Percentiles rank a stretch among this genome's conserved stretches.
Evolutionary conservation across 306 rosid genomes (phyloP).

Genomic region (Comarum palustre): DNA sequence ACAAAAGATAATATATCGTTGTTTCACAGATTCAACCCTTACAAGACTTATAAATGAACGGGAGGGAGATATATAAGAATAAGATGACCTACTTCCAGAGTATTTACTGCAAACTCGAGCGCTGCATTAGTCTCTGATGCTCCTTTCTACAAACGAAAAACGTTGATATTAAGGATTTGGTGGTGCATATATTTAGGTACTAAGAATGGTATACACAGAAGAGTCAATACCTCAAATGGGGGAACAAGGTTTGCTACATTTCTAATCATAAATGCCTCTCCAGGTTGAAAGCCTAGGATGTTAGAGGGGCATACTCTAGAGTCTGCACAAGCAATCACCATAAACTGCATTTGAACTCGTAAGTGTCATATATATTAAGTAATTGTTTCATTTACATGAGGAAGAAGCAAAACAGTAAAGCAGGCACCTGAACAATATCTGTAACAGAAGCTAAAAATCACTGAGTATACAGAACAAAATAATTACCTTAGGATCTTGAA

Average conservation of each 20-base stretch:
- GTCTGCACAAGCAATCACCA: slow-evolving; percentile 96
- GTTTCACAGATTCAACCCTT: neutral
- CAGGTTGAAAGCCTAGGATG: slow-evolving; percentile 85
- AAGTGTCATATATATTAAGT: slow-evolving; percentile 33
- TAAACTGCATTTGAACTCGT: slow-evolving; percentile 64
- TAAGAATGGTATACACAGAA: neutral
- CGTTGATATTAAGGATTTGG: neutral
- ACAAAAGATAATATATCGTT: neutral
- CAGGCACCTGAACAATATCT: neutral
- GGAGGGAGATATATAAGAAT: neutral
- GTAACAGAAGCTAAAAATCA: neutral
- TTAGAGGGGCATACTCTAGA: slow-evolving; percentile 95
- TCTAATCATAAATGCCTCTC: slow-evolving; percentile 83
- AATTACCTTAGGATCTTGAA: slow-evolving; percentile 74
- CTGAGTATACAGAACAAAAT: neutral
- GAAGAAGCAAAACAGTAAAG: slow-evolving; percentile 3
- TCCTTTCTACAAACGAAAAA: slow-evolving; percentile 51
- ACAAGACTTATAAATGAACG: neutral
- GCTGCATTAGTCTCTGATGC: slow-evolving; percentile 93
- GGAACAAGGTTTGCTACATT: slow-evolving; percentile 92
- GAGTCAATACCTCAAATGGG: slow-evolving; percentile 49
- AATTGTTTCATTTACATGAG: slow-evolving; percentile 16
- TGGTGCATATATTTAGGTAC: neutral
- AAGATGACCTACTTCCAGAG: slow-evolving; percentile 45
- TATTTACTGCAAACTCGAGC: slow-evolving; percentile 80